A percentile compares a stretch with the other conserved stretches of the same genome.
Conservation (phyloP, 1,139 yeast species). For the Blastobotrys apis region DNA sequence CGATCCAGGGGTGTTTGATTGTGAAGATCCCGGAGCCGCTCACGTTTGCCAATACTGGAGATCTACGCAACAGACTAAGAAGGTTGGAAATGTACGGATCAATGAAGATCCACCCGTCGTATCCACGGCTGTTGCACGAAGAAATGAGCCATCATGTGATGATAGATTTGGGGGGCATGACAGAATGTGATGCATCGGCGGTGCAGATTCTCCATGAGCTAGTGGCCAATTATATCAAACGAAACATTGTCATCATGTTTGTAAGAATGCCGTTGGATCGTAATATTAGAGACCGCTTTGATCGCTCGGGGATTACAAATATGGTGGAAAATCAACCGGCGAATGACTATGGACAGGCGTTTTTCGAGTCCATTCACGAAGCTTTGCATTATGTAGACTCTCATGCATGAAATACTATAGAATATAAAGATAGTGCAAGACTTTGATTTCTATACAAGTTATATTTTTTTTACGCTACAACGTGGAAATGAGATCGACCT, state of each 20-base stretch:
- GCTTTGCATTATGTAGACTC: slow-evolving; percentile 33
- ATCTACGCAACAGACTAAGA: slow-evolving; percentile 66
- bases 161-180: slow-evolving; percentile 83
- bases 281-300: slow-evolving; percentile 38
- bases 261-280: slow-evolving; percentile 54
- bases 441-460: no score
- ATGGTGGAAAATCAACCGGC: slow-evolving; percentile 29
- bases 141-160: slow-evolving; percentile 63
- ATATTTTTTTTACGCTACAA: slow-evolving; percentile 33
- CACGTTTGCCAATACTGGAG: slow-evolving; percentile 87
- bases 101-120: slow-evolving; percentile 77
- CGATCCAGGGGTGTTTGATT: slow-evolving; percentile 79
- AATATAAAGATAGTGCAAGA: background rate
- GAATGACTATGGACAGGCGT: slow-evolving; percentile 23
- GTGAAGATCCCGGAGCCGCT: slow-evolving; percentile 90
- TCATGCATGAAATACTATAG: slow-evolving; percentile 10
- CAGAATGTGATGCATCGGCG: slow-evolving; percentile 82
- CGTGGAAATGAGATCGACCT: slow-evolving; percentile 63
- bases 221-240: slow-evolving; percentile 47
- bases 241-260: slow-evolving; percentile 60
- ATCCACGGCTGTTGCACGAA: slow-evolving; percentile 51
- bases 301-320: slow-evolving; percentile 35
- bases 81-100: slow-evolving; percentile 86
- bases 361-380: slow-evolving; percentile 36
- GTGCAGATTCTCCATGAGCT: slow-evolving; percentile 67